These are phyloP conservation scores for Podila horticola DNA, from an alignment of 192 early-diverging fungal species.

Conservation along the genomic window DNA sequence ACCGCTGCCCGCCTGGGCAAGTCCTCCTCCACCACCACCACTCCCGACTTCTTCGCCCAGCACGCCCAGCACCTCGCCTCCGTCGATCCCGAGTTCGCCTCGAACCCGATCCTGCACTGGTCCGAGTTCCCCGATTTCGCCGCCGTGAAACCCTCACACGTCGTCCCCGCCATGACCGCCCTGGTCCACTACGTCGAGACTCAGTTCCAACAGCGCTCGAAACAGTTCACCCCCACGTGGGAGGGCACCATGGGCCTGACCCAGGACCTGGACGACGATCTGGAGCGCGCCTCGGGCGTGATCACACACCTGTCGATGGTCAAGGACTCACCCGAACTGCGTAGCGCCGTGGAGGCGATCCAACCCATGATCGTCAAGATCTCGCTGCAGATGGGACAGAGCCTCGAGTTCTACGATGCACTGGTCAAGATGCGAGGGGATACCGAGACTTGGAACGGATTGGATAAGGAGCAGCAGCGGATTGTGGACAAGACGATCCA, in stretches of 20 bases:
- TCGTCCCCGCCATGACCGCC: conserved; percentile 56
- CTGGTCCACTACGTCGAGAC: conserved; percentile 50
- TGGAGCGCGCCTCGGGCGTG: conserved; percentile 60
- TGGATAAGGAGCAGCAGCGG: conserved; percentile 61
- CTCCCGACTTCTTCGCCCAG: neutral
- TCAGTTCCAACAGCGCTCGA: conserved; percentile 55
- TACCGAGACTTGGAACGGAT: conserved; percentile 26
- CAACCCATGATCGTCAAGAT: conserved; percentile 63
- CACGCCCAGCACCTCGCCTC: neutral
- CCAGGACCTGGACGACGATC: conserved; percentile 58
- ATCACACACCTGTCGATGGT: conserved; percentile 64
- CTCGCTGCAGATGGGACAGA: conserved; percentile 64
- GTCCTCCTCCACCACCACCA: neutral
- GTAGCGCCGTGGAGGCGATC: conserved; percentile 58
- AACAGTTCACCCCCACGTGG: conserved; percentile 61
- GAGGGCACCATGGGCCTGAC: conserved; percentile 63
- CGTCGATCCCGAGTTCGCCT: conserved; percentile 22
- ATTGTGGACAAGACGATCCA: conserved; percentile 59
- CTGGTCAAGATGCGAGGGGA: conserved; percentile 53
- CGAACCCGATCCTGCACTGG: conserved; percentile 58
- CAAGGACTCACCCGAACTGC: conserved; percentile 60
- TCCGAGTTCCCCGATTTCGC: conserved; percentile 63
- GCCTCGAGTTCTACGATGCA: conserved; percentile 62
- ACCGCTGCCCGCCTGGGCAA: neutral
- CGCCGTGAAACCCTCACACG: conserved; percentile 50